Base-by-base conservation (phyloP, 2,329 filamentous ascomycete genomes). In the Xylariales sp. region DNA sequence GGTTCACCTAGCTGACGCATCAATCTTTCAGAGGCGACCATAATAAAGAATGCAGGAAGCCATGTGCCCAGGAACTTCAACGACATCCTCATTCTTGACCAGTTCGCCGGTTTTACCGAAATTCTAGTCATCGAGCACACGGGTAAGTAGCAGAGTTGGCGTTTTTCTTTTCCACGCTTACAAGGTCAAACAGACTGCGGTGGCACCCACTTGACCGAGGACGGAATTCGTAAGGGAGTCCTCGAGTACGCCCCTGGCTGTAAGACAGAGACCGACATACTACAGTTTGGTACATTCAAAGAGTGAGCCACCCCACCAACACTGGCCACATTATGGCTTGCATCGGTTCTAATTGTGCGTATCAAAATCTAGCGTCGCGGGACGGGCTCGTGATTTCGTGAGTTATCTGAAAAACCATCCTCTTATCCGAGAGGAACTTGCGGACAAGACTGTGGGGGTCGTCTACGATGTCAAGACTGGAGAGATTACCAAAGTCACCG, bases 71-170 rank as follows among this genome's bases (percentile, higher is more conserved):
- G 45, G 10, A 41, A 34, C 18, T 34, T 53, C 4, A 40, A 46
- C 11, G 47, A 50, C 20, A 42, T 54, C 16, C 29, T 53, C 6
- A 42, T 48, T 32, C 37, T 54, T 2, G 49, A 57, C 33, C 30
- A 37, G 51, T 13, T 39, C 51, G 12, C 48, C 0, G 29, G 24
- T 4, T 33, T 55, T 15, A 40, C 37, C 6, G 44, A 56, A 4
- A 48, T 56, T 23, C 41, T 54, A 32, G 42, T 58, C 7, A 42
- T 57, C 25, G 51, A 57, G 18, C 53, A 59, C 33, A 56, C 46
- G 18, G 51, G 53, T 56, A 32, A 13, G 34, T 7, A 53, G 19
- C 34, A n/a, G n/a, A n/a, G n/a, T n/a, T n/a, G n/a, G n/a, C n/a
- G n/a, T n/a, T n/a, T n/a, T n/a, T n/a, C n/a, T n/a, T n/a, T n/a